Evolutionary conservation across 768 basidiomycete genomes (phyloP).

Genomic region (Pleurotus sapidus): DNA sequence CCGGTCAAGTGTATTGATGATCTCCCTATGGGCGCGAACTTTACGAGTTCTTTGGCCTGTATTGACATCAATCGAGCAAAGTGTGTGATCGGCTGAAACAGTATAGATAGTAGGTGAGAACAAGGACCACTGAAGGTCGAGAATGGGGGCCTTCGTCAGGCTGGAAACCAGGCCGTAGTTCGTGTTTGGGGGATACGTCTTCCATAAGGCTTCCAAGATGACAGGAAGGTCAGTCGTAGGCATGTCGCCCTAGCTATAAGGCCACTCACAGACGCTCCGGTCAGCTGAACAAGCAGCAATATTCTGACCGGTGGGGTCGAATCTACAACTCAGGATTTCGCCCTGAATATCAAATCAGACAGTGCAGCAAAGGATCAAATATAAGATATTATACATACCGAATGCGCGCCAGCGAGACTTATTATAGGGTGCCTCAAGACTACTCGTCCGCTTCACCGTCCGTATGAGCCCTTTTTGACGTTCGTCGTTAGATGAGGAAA

Average conservation of each 20-base stretch:
- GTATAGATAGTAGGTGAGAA: slow-evolving; percentile 72
- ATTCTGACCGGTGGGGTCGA: slow-evolving; percentile 91
- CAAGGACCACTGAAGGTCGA: slow-evolving; percentile 91
- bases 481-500: slow-evolving; percentile 73
- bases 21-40: slow-evolving; percentile 86
- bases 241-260: background rate
- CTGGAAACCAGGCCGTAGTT: slow-evolving; percentile 88
- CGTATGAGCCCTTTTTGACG: slow-evolving; percentile 78
- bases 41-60: slow-evolving; percentile 80
- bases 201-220: slow-evolving; percentile 68
- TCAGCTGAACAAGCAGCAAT: slow-evolving; percentile 93
- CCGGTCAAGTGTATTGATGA: slow-evolving; percentile 87
- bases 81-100: slow-evolving; percentile 86
- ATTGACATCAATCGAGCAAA: slow-evolving; percentile 74
- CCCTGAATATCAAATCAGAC: slow-evolving; percentile 28
- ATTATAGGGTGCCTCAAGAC: slow-evolving; percentile 94
- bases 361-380: background rate
- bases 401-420: slow-evolving; percentile 83
- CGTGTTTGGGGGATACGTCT: slow-evolving; percentile 87
- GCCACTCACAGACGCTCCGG: slow-evolving; percentile 78
- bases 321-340: slow-evolving; percentile 90
- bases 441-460: slow-evolving; percentile 89
- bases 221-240: background rate
- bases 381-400: slow-evolving; percentile 44
- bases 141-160: slow-evolving; percentile 86